Base-by-base conservation (phyloP, 176 grass and related monocot genomes). In the Oryza meyeriana region DNA sequence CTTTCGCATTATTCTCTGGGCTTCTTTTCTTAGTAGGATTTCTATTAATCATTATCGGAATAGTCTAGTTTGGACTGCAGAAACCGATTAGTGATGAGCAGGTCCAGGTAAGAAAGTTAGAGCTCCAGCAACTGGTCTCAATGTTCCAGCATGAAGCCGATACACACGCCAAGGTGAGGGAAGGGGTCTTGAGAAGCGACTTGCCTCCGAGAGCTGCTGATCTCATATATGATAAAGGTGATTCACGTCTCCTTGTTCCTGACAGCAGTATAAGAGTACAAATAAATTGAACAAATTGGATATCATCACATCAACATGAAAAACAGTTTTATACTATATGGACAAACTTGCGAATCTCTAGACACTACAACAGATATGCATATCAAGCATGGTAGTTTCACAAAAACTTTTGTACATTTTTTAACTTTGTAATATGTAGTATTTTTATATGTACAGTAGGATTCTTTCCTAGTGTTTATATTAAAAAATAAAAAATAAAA, bases 91-190 rank as follows among this genome's bases (percentile, higher is more conserved):
- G 64, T 3, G 86, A 89, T 35, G 50, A 91, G 52, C 77, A 87
- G 72, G 77, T 91, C 16, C 41, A 94, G 66, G 50, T 87, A 18
- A 79, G 89, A 36, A 94, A 89, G 84, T 36, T 90, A 22, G 85
- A 94, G 77, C 89, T 90, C 30, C 81, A 91, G 72, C 66, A 87
- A 71, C 31, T 94, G 65, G 92, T 91, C 25, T 84, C 77, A 12
- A 82, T 82, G 86, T 84, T 94, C 78, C 89, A 91, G 80, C 80
- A 74, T 20, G 83, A 91, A n/a, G 80, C 85, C 0, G 92, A 91
- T 72, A 87, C 83, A 45, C 92, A 91, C 27, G 76, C 71, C n/a
- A 91, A 85, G 81, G 92, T 89, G 44, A 81, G 86, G 74, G 88
- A 91, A 45, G 86, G 92, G 16, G 42, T 94, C 42, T 78, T 87